Evolutionary conservation across 176 grass and related monocot genomes (phyloP).

Genomic region (Saccharum spontaneum): DNA sequence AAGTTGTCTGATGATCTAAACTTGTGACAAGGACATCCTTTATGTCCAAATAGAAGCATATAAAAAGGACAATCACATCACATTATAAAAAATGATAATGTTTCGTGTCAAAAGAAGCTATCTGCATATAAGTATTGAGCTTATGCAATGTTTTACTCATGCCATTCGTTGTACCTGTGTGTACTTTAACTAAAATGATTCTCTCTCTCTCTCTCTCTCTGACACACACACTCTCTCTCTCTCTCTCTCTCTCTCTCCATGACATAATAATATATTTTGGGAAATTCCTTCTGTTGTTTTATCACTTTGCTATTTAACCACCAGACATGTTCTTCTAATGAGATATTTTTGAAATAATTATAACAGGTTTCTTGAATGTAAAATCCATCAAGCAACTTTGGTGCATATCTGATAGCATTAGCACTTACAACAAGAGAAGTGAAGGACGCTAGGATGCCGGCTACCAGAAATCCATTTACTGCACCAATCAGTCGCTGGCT

Average conservation of each 20-base stretch:
- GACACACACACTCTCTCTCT: background rate
- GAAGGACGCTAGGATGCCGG: slow-evolving; percentile 75
- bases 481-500: slow-evolving; percentile 82
- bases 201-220: background rate
- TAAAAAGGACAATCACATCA: background rate
- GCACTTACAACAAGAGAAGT: slow-evolving; percentile 85
- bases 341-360: slow-evolving; percentile 14
- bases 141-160: background rate
- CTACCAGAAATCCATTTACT: slow-evolving; percentile 81
- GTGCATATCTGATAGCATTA: slow-evolving; percentile 15
- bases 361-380: background rate
- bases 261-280: background rate
- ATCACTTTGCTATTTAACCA: background rate
- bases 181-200: background rate
- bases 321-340: background rate
- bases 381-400: background rate
- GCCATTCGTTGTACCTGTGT: background rate
- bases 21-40: background rate
- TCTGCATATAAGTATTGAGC: background rate
- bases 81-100: background rate
- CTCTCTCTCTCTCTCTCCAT: background rate
- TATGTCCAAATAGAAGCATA: slow-evolving; percentile 5
- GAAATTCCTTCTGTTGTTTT: background rate
- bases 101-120: background rate
- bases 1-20: slow-evolving; percentile 20